Conservation (phyloP, 768 basidiomycete species). For the Suillus americanus region DNA sequence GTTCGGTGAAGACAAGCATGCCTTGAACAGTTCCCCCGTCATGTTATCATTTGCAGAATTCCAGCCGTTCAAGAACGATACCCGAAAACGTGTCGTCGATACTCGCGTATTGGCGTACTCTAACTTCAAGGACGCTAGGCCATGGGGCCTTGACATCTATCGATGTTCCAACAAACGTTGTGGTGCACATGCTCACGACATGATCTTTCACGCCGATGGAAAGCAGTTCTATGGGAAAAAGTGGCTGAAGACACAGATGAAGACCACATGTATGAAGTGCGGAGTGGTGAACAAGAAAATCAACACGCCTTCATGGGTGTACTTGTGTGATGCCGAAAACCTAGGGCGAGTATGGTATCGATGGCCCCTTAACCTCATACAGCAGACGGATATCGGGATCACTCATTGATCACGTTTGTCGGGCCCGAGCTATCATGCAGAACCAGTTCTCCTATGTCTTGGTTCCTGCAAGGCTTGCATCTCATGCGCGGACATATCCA, state of each 20-base stretch:
- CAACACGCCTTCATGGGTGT: no score
- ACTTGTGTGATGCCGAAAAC: no score
- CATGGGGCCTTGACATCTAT: slow-evolving; percentile 2
- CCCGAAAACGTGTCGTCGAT: neutral
- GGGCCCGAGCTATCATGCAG: no score
- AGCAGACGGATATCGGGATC: no score
- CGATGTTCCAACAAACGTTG: neutral
- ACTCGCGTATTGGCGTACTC: neutral
- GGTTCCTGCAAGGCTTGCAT: no score
- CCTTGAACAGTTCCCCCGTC: slow-evolving; percentile 4
- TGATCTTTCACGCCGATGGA: neutral
- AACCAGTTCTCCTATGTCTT: no score
- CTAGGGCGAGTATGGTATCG: no score
- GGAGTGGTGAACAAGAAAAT: no score
- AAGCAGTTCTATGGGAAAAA: neutral
- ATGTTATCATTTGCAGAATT: neutral
- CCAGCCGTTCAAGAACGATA: neutral
- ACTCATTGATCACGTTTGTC: no score
- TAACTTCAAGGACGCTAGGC: neutral
- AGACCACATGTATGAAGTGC: neutral
- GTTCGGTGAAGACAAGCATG: slow-evolving; percentile 2
- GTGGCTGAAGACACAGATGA: neutral
- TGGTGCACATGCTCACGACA: neutral
- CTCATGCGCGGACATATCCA: no score
- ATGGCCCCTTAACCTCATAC: no score